phyloP scores from a whole-genome alignment of 140 eudicot genomes.

The Cichorium intybus region DNA sequence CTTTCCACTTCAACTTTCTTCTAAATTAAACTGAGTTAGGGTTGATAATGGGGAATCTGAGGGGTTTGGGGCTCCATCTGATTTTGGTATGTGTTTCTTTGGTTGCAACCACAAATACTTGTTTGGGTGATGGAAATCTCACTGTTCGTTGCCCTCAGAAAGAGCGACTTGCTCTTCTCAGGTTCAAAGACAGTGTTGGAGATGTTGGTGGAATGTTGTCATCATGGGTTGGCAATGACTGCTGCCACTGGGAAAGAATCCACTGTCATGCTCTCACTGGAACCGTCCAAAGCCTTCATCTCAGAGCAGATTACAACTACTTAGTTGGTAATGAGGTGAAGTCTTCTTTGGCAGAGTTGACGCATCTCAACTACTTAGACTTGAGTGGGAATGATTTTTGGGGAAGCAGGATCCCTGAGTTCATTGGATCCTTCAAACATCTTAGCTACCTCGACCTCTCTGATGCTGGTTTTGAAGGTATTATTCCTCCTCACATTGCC shows the following conservation, averaged over 20 bases:
- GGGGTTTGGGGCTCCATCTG: no score
- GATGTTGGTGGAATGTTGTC: slow-evolving; percentile 3
- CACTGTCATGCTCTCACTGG: background rate
- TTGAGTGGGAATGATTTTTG: background rate
- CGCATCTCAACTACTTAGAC: slow-evolving; percentile 7
- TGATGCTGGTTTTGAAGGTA: no score
- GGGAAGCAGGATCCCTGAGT: background rate
- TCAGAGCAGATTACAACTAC: background rate
- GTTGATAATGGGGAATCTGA: no score
- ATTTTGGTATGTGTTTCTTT: background rate
- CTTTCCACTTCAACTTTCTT: no score
- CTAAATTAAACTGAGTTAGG: no score
- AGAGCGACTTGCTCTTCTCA: slow-evolving; percentile 11
- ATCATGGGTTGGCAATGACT: slow-evolving; percentile 14
- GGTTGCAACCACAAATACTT: background rate
- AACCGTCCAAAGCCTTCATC: background rate
- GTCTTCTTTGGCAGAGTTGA: slow-evolving; percentile 2
- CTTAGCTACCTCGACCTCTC: background rate
- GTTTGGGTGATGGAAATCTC: background rate
- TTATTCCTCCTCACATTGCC: no score
- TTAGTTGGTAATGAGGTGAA: background rate
- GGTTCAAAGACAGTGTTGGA: slow-evolving; percentile 6
- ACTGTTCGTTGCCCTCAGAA: background rate
- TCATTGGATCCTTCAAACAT: slow-evolving; percentile 7
- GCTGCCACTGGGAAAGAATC: slow-evolving; percentile 8